Evolutionary conservation across 306 rosid species (phyloP).

Genomic region (Castanea crenata): DNA sequence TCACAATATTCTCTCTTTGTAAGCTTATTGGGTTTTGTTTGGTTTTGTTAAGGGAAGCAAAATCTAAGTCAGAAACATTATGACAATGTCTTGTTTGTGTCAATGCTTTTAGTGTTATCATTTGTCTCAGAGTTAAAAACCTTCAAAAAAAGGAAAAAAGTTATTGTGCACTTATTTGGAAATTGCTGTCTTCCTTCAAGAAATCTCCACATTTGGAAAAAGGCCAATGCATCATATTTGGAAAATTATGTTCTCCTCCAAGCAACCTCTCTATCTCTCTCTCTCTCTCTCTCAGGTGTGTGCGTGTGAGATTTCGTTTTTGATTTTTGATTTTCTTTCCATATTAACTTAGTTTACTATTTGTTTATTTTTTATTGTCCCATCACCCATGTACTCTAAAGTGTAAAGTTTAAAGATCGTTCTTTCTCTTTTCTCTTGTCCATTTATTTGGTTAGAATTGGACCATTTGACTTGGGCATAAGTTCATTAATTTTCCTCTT

Average conservation of each 20-base stretch:
- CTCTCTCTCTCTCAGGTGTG: background rate
- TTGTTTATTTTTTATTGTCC: background rate
- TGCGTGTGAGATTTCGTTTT: background rate
- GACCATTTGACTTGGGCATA: slow-evolving; percentile 1
- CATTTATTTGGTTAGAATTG: background rate
- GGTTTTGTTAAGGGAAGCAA: slow-evolving; percentile 61
- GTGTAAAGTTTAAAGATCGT: too few species aligned
- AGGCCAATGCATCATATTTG: slow-evolving; percentile 33
- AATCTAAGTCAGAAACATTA: slow-evolving; percentile 63
- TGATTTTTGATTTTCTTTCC: too few species aligned
- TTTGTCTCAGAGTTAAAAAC: slow-evolving; percentile 32
- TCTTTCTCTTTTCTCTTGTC: background rate
- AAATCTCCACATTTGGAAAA: slow-evolving; percentile 61
- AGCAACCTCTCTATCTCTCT: slow-evolving; percentile 46
- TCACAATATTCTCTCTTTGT: slow-evolving; percentile 51
- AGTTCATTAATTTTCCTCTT: background rate
- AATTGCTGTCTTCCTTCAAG: slow-evolving; percentile 53
- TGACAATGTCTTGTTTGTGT: slow-evolving; percentile 69
- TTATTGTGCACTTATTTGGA: slow-evolving; percentile 32
- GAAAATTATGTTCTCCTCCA: slow-evolving; percentile 46
- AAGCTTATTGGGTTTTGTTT: slow-evolving; percentile 39
- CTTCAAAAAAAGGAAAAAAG: slow-evolving; percentile 51
- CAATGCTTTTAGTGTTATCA: slow-evolving; percentile 41
- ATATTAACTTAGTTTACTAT: background rate
- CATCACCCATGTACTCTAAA: background rate